Evolutionary conservation across 164 flowering plant species (phyloP), one percentile per base, ranked within the genome.

Genomic region (Hamamelis virginiana): DNA sequence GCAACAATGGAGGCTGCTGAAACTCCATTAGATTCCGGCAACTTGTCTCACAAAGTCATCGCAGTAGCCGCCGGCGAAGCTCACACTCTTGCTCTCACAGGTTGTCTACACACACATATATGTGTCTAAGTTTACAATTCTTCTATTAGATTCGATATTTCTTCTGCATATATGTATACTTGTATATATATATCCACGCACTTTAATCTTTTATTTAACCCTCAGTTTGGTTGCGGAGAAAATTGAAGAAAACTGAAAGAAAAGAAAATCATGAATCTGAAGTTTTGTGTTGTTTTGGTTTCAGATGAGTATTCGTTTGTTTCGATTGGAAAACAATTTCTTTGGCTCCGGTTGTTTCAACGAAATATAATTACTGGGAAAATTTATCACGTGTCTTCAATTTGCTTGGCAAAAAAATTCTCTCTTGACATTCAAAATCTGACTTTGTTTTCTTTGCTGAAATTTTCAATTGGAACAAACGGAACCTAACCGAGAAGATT

Each of bases 21-120:
- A 4, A 55, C 51, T 13, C 26, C 62, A 8, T 13, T 70, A 8
- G 18, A 10, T 47, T 44, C 77, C 67, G 69, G 77, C 52, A 71
- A 65, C 15, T 56, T 69, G 19, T 70, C 85, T 9, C 76, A 78
- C 47, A 86, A 84, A 69, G 66, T 89, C 52, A 66, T 78, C 50
- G 59, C 81, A n/a, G 41, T 92, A n/a, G 81, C 91, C 10, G 89
- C 94, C 64, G 96, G 98, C 1, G 98, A 92, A 87, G 82, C 91
- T 70, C 98, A 92, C 72, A 86, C 96, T 67, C 87, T 92, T 48
- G 93, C 88, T 47, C 93, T 92, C 44, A 62, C 94, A 43, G 91
- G 96, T 87, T 62, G 19, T 43, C 18, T 33, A 33, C 41, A 33
- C 6, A 45, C 15, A 56, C 0, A 28, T 22, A 50, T 22, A 55